Percentiles rank a stretch among this genome's conserved stretches.
Conservation (phyloP, 257 asterid genomes). For the Osmanthus fragrans region DNA sequence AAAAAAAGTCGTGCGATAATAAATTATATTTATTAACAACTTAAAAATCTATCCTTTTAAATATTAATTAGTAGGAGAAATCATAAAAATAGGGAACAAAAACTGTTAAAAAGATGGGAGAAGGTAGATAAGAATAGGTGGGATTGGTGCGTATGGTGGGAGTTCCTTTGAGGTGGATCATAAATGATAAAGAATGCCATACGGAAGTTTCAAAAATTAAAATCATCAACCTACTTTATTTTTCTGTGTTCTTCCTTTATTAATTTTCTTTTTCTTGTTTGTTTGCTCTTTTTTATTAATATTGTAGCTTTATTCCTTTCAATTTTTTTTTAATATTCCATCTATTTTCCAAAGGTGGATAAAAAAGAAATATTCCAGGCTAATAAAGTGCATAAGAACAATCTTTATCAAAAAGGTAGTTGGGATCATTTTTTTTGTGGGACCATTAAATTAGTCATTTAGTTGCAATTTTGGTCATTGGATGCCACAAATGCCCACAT, state of each 20-base stretch:
- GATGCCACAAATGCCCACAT: conserved; percentile 26
- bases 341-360: conserved; percentile 31
- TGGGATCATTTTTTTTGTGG: background rate
- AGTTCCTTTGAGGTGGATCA: background rate
- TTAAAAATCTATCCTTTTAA: no score
- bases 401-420: conserved; percentile 37
- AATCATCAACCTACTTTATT: conserved; percentile 23
- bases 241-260: conserved; percentile 26
- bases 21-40: no score
- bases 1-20: no score
- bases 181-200: conserved; percentile 32
- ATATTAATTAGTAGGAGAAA: no score
- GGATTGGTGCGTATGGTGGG: conserved; percentile 8
- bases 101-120: no score
- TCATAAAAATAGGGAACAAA: no score
- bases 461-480: conserved; percentile 6
- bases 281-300: conserved; percentile 40
- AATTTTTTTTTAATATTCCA: conserved; percentile 15
- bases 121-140: no score
- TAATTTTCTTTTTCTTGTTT: conserved; percentile 31
- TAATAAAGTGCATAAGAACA: conserved; percentile 42
- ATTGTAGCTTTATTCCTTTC: conserved; percentile 50
- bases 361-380: conserved; percentile 22
- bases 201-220: background rate
- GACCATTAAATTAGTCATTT: background rate